Percentiles rank a stretch among this genome's conserved stretches.
These are phyloP conservation scores for Ziziphus jujuba DNA, from an alignment of 306 rosid species.

Conservation along the genomic window DNA sequence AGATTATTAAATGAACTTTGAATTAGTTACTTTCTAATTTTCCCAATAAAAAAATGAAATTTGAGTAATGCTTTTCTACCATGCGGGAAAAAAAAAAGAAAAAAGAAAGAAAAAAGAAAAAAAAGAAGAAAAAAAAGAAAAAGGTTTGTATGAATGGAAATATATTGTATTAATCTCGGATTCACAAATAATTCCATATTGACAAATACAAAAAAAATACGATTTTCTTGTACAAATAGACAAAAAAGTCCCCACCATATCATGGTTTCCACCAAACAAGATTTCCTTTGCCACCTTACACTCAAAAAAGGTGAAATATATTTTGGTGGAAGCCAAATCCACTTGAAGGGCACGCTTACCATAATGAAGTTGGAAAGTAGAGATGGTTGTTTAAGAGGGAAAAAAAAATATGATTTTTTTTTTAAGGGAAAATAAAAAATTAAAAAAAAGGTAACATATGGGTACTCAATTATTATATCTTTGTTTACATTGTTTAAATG, in stretches of 20 bases:
- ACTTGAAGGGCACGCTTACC: neutral
- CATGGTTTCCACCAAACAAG: slow-evolving; percentile 29
- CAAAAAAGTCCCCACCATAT: slow-evolving; percentile 21
- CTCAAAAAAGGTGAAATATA: neutral
- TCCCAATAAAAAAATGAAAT: no score
- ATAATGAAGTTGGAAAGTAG: slow-evolving; percentile 3
- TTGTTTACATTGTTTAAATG: neutral
- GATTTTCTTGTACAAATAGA: slow-evolving; percentile 5
- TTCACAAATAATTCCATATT: no score
- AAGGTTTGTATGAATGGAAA: no score
- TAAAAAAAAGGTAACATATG: neutral
- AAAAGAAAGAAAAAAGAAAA: no score
- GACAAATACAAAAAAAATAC: no score
- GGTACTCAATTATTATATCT: neutral
- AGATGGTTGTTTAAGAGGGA: neutral
- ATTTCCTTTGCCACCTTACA: slow-evolving; percentile 9
- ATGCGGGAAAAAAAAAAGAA: neutral
- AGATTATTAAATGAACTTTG: neutral
- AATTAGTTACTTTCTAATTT: neutral
- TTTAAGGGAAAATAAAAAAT: neutral
- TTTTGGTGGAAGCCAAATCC: slow-evolving; percentile 11
- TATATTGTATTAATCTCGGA: no score
- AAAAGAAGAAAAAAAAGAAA: no score
- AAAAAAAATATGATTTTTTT: neutral
- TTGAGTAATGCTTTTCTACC: neutral